Percentiles rank a stretch among this genome's conserved stretches.
phyloP scores from a whole-genome alignment of 768 basidiomycete species.

The Megacollybia marginata region DNA sequence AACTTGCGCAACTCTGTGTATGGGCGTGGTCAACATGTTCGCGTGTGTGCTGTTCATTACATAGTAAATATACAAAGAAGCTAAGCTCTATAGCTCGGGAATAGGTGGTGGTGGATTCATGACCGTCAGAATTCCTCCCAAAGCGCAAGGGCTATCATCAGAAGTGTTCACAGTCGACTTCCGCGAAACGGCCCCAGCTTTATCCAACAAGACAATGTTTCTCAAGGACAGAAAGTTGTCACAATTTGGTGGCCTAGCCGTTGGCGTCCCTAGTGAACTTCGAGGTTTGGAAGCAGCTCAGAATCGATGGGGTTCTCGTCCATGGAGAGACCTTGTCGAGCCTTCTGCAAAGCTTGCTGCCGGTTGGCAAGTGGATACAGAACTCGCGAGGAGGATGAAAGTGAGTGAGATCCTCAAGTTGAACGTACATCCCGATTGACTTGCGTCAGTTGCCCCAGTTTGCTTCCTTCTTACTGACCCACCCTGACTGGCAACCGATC shows the following conservation, averaged over 20 bases:
- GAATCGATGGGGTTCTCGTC: slow-evolving; percentile 69
- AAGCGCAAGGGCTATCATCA: slow-evolving; percentile 21
- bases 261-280: slow-evolving; percentile 91
- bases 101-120: slow-evolving; percentile 89
- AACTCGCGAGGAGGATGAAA: slow-evolving; percentile 67
- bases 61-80: slow-evolving; percentile 3
- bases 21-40: slow-evolving; percentile 85
- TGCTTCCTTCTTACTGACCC: slow-evolving; percentile 42
- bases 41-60: slow-evolving; percentile 43
- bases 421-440: not conserved
- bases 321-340: slow-evolving; percentile 72
- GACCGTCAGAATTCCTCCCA: slow-evolving; percentile 69
- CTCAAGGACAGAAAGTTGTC: slow-evolving; percentile 42
- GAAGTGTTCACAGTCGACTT: slow-evolving; percentile 77
- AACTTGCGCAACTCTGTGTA: slow-evolving; percentile 72
- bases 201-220: slow-evolving; percentile 77
- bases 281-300: slow-evolving; percentile 83
- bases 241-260: slow-evolving; percentile 69
- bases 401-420: slow-evolving; percentile 32
- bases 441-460: slow-evolving; percentile 13
- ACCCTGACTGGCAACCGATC: slow-evolving; percentile 72
- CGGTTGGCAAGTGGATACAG: slow-evolving; percentile 74
- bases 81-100: slow-evolving; percentile 43
- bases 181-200: slow-evolving; percentile 76
- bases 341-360: slow-evolving; percentile 70